Base-by-base conservation (phyloP, 768 basidiomycete species). In the Kwoniella heveanensis region DNA sequence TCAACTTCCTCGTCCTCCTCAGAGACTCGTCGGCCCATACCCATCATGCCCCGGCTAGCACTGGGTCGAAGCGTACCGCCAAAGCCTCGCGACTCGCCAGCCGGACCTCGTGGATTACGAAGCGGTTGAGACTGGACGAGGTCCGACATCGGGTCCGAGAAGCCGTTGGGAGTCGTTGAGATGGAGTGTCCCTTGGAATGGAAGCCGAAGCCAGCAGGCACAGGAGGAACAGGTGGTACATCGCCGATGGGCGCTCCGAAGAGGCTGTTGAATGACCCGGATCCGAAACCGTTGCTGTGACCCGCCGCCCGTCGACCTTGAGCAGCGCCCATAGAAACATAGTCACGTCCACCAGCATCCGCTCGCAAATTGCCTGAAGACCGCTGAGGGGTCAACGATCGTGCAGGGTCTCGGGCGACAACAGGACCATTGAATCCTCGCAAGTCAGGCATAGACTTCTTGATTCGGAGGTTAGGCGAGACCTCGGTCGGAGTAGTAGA, bases 381-480 rank as follows among this genome's bases (percentile, higher is more conserved):
- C 39, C 79, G 67, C 60, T 80, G 78, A 26, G 77, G 71, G 2
- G 76, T 67, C 22, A 81, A 60, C 1, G 71, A 71, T 37, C 78
- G 65, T 0, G 73, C 46, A 2, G 80, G 77, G 58, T 81, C 80
- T 7, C 80, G 67, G 19, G 74, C 69, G 21, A 76, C 75, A n/a
- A 75, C 67, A 9, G 79, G 77, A 13, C 79, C 79, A 62, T 79
- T 76, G 59, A 81, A 73, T 17, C 76, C 69, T 27, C 80, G 68
- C 87, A 97, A 88, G 80, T 97, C 92, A 2, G 96, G 96, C 96
- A 98, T 98, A 24, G 92, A 95, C 82, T 96, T 96, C 84, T 98
- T 98, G 80, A 88, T 87, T 46, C 94, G 88, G 58, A 97, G 85
- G 80, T 79, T 51, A 82, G 84, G 68, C 80, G 83, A 69, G 82